A percentile compares a stretch with the other conserved stretches of the same genome.
phyloP scores from a whole-genome alignment of 768 basidiomycete species.

The Gymnopilus dilepis region DNA sequence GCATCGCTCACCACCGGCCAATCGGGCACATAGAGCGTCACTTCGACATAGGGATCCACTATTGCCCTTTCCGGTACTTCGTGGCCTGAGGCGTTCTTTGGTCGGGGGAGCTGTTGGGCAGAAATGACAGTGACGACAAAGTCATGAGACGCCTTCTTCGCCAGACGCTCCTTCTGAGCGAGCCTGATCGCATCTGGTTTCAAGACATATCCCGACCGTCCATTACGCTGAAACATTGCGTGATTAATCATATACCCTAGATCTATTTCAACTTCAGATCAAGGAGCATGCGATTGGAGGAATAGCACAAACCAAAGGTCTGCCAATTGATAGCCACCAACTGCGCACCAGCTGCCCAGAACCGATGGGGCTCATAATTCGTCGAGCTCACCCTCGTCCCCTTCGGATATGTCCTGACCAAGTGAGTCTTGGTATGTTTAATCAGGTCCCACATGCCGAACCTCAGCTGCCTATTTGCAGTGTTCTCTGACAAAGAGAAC shows the following conservation, averaged over 20 bases:
- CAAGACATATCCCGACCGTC: constrained; percentile 88
- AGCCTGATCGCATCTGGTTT: constrained; percentile 82
- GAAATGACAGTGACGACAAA: constrained; percentile 58
- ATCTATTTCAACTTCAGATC: constrained; percentile 53
- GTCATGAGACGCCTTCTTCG: constrained; percentile 60
- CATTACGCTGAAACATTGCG: constrained; percentile 94
- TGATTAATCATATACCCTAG: constrained; percentile 92
- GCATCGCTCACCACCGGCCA: constrained; percentile 50
- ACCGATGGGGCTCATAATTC: constrained; percentile 91
- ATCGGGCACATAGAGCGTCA: constrained; percentile 78
- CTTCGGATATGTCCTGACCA: constrained; percentile 90
- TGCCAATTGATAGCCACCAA: constrained; percentile 98
- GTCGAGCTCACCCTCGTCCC: constrained; percentile 82
- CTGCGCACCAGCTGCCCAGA: constrained; percentile 91
- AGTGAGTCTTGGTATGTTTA: constrained; percentile 87
- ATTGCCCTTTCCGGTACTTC: constrained; percentile 63
- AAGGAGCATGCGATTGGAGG: neutral
- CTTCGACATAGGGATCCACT: constrained; percentile 81
- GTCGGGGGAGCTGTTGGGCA: constrained; percentile 86
- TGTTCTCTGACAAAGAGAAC: constrained; percentile 91
- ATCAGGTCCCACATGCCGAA: constrained; percentile 70
- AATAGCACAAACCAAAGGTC: constrained; percentile 72
- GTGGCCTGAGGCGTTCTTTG: constrained; percentile 63
- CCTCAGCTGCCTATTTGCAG: constrained; percentile 79
- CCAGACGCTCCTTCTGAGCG: constrained; percentile 62